Evolutionary conservation across 345 rosid genomes (phyloP).

Genomic region (Linum usitatissimum): DNA sequence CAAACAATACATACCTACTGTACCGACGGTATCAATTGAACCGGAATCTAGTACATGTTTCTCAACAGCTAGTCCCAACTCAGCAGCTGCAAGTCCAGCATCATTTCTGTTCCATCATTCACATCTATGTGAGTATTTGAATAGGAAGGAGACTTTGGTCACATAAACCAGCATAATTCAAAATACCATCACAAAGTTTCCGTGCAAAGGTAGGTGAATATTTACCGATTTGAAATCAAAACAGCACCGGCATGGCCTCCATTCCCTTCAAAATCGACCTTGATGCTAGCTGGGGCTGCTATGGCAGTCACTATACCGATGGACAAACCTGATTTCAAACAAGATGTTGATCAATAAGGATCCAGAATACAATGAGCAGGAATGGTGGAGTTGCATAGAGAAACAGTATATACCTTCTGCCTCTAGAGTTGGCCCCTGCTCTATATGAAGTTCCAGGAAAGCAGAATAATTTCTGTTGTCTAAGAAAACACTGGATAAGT

Average conservation of each 20-base stretch:
- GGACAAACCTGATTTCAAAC: slow-evolving; percentile 40
- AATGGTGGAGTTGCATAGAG: slow-evolving; percentile 2
- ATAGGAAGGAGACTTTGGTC: neutral
- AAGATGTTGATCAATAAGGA: slow-evolving; percentile 9
- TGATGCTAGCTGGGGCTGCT: slow-evolving; percentile 96
- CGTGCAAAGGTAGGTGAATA: neutral
- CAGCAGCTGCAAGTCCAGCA: slow-evolving; percentile 95
- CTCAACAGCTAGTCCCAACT: slow-evolving; percentile 84
- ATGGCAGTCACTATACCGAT: slow-evolving; percentile 87
- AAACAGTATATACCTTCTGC: slow-evolving; percentile 48
- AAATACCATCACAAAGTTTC: neutral
- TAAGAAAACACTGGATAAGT: slow-evolving; percentile 49
- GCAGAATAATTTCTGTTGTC: slow-evolving; percentile 66
- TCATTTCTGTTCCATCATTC: slow-evolving; percentile 43
- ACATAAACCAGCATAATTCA: neutral
- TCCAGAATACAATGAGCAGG: neutral
- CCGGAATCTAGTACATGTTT: slow-evolving; percentile 76
- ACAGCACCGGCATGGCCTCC: slow-evolving; percentile 98
- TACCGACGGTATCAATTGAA: slow-evolving; percentile 89
- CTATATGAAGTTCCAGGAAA: slow-evolving; percentile 86
- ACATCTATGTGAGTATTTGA: neutral
- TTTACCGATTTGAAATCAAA: slow-evolving; percentile 80
- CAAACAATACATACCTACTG: slow-evolving; percentile 49
- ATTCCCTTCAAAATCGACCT: slow-evolving; percentile 78
- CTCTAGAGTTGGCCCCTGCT: slow-evolving; percentile 90